phyloP scores from a whole-genome alignment of 352 stramenopile genomes.

The Peronospora belbahrii region DNA sequence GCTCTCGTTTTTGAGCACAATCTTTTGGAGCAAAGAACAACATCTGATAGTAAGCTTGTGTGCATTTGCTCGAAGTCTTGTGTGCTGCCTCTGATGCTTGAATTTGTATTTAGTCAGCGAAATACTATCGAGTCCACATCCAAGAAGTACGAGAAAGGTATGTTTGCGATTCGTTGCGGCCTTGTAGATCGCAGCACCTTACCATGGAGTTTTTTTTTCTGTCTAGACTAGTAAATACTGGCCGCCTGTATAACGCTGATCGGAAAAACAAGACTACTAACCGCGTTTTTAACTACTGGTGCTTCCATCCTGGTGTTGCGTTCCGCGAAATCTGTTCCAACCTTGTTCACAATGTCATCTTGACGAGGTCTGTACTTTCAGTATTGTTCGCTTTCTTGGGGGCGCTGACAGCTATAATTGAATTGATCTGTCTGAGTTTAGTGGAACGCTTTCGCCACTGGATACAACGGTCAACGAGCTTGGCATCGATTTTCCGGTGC shows the following conservation, averaged over 20 bases:
- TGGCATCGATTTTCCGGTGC: slow-evolving; percentile 92
- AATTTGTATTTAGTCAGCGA: slow-evolving; percentile 34
- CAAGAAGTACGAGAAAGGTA: slow-evolving; percentile 82
- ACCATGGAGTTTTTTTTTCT: slow-evolving; percentile 1
- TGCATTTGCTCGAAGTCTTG: background rate
- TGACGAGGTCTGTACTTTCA: slow-evolving; percentile 59
- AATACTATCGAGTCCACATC: slow-evolving; percentile 85
- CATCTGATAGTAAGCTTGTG: slow-evolving; percentile 42
- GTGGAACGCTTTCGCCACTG: slow-evolving; percentile 96
- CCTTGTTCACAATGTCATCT: slow-evolving; percentile 84
- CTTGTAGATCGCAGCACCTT: background rate
- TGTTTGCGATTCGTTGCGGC: slow-evolving; percentile 19
- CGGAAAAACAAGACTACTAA: slow-evolving; percentile 51
- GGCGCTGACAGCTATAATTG: slow-evolving; percentile 1
- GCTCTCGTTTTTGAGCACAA: slow-evolving; percentile 78
- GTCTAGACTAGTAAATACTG: slow-evolving; percentile 28
- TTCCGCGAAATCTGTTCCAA: slow-evolving; percentile 93
- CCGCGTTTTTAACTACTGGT: slow-evolving; percentile 97
- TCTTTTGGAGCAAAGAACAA: slow-evolving; percentile 80
- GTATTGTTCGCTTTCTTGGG: background rate
- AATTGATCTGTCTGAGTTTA: slow-evolving; percentile 23
- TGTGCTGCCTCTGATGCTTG: slow-evolving; percentile 4
- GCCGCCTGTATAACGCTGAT: slow-evolving; percentile 40
- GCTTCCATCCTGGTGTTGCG: slow-evolving; percentile 94
- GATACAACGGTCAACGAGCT: slow-evolving; percentile 95